These are phyloP conservation scores for Pachyrhizus erosus DNA, from an alignment of 306 rosid species.

Conservation along the genomic window DNA sequence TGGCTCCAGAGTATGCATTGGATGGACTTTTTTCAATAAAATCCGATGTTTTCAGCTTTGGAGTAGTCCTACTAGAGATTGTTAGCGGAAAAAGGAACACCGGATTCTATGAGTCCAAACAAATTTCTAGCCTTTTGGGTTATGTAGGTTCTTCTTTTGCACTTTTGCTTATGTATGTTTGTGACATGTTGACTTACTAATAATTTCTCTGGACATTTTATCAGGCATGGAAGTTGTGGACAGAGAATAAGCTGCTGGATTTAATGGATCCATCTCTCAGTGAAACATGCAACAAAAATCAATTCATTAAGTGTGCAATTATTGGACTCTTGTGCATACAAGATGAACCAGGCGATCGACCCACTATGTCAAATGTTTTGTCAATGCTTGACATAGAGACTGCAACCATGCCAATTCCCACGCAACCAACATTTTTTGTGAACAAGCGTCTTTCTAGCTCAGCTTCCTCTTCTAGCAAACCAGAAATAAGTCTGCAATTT, in stretches of 20 bases:
- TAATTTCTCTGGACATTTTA: neutral
- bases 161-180: neutral
- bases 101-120: conserved; percentile 45
- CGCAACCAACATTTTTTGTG: conserved; percentile 50
- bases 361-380: conserved; percentile 51
- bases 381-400: conserved; percentile 55
- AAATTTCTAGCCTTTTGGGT: conserved; percentile 55
- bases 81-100: conserved; percentile 61
- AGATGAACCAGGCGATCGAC: conserved; percentile 63
- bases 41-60: conserved; percentile 65
- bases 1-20: conserved; percentile 60
- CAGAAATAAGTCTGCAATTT: conserved; percentile 32
- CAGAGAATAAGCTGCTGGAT: conserved; percentile 50
- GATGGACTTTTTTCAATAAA: conserved; percentile 60
- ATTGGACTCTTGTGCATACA: conserved; percentile 59
- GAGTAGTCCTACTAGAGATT: conserved; percentile 63
- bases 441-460: conserved; percentile 25
- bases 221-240: conserved; percentile 67
- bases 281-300: conserved; percentile 40
- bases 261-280: conserved; percentile 47
- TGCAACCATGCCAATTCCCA: conserved; percentile 47
- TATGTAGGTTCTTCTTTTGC: conserved; percentile 45
- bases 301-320: conserved; percentile 50
- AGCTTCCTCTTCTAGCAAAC: conserved; percentile 51
- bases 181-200: neutral